Evolutionary conservation across 768 basidiomycete genomes (phyloP), one percentile per base, ranked within the genome.

Genomic region (Phaeotremella fagi): DNA sequence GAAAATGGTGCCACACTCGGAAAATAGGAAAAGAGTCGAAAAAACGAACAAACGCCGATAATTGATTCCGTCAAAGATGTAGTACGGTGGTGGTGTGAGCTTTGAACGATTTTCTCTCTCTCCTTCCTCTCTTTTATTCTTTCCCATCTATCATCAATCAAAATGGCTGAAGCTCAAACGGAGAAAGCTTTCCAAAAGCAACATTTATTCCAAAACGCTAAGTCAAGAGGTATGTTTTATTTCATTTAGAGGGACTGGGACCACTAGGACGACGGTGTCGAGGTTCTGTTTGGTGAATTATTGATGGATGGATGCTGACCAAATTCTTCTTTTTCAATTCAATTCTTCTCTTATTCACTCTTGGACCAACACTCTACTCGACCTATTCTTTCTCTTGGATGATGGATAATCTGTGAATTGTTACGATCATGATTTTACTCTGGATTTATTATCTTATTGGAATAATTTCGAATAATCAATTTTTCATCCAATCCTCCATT

Each of bases 151-250:
- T 47, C 49, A 27, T 28, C 29, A 61, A 43, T 52, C 58, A 74
- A 62, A 58, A 76, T 76, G 75, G 73, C 73, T 53, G 75, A 75
- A 60, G 38, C 22, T 9, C 75, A 97, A 87, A 84, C 92, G 75
- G 92, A 98, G 79, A 95, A 94, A 79, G 88, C 89, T 59, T 99
- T 81, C 81, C 92, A 95, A 79, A 95, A 95, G 80, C 95, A 99
- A 77, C 82, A 85, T 75, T 82, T 99, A 75, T 99, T 99, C 84
- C 90, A 94, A 79, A 94, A 94, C 79, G 81, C 88, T 76, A 98
- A 98, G 82, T 80, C 83, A 64, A 85, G 85, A 73, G 88, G 90
- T 92, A 77, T 72, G 88, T 83, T 15, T 3, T 20, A 15, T 31
- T 28, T 25, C 14, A 14, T 18, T 60, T 41, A 14, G 38, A 14